Base-by-base conservation (phyloP, 345 rosid species). In the Populus alba region DNA sequence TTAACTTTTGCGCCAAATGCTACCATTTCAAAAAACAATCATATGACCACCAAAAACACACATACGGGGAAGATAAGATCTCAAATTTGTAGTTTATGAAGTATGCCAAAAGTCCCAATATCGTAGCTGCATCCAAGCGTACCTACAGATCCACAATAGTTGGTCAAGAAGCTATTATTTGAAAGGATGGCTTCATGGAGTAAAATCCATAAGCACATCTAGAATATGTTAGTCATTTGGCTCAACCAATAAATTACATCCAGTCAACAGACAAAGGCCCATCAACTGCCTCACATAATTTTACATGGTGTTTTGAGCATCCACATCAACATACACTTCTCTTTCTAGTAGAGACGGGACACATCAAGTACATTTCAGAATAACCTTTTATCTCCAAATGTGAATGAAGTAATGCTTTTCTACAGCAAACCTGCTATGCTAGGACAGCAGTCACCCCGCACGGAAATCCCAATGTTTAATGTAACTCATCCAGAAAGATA, bases 71-170 rank as follows among this genome's bases (percentile, higher is more conserved):
- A 79, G 94, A 87, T 80, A 82, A 78, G 82, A 95, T 80, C 91
- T 92, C 99, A 81, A 95, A 91, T 87, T 93, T 95, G 88, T 95
- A 93, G 88, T 95, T 95, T 78, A 95, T 90, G 81, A 92, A 78
- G 84, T 87, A 95, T 78, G 99, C 99, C 5, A 83, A 86, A 81
- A 95, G 98, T 76, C 99, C 99, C 91, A 95, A 82, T 78, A 91
- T 80, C 72, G 95, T 86, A 66, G 99, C 93, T 10, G 80, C 85
- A 84, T 95, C 99, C 82, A 95, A 79, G 76, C 99, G 97, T 59
- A 93, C 96, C 99, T 95, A 75, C 89, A 85, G 79, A 81, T 78
- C 77, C 16, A 57, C 49, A 73, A 65, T 51, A 74, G 45, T 69
- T 63, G 33, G 57, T 81, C 75, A 76, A 70, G 47, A 43, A 43